phyloP scores from a whole-genome alignment of 768 basidiomycete species.

The Termitomyces sp. region DNA sequence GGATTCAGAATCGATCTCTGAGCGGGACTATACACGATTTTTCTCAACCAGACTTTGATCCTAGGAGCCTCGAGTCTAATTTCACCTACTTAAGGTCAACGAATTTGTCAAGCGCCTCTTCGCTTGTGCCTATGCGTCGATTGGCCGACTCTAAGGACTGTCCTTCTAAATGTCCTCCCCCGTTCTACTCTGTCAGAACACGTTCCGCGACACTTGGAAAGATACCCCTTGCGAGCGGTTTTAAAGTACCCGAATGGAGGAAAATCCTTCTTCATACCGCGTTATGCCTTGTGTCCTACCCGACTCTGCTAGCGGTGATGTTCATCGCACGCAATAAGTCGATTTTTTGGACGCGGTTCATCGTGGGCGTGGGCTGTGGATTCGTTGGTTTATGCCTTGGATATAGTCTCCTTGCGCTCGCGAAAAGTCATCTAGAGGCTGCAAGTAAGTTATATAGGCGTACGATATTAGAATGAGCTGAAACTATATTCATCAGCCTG shows the following conservation, averaged over 20 bases:
- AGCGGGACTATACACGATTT: slow-evolving; percentile 6
- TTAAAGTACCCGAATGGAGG: slow-evolving; percentile 29
- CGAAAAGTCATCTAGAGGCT: slow-evolving; percentile 28
- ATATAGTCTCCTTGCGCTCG: slow-evolving; percentile 23
- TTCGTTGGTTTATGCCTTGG: slow-evolving; percentile 26
- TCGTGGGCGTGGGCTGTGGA: slow-evolving; percentile 29
- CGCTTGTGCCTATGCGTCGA: not conserved
- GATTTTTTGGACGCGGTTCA: slow-evolving; percentile 35
- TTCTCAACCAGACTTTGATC: slow-evolving; percentile 10
- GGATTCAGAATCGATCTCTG: slow-evolving; percentile 6
- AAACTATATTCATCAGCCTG: slow-evolving; percentile 24
- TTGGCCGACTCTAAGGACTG: not conserved
- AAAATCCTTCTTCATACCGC: slow-evolving; percentile 22
- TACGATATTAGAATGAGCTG: not conserved
- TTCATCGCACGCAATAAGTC: slow-evolving; percentile 21
- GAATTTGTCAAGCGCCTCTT: not conserved
- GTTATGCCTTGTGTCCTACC: slow-evolving; percentile 28
- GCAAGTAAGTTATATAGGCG: slow-evolving; percentile 22
- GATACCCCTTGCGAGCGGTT: slow-evolving; percentile 24
- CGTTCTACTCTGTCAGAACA: slow-evolving; percentile 8
- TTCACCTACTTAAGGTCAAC: not conserved
- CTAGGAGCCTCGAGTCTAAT: not conserved
- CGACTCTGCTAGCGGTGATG: slow-evolving; percentile 24
- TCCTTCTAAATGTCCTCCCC: slow-evolving; percentile 5
- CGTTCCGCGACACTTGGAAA: slow-evolving; percentile 4